phyloP scores from a whole-genome alignment of 2,329 filamentous ascomycete species.

The Elsinoe batatas region DNA sequence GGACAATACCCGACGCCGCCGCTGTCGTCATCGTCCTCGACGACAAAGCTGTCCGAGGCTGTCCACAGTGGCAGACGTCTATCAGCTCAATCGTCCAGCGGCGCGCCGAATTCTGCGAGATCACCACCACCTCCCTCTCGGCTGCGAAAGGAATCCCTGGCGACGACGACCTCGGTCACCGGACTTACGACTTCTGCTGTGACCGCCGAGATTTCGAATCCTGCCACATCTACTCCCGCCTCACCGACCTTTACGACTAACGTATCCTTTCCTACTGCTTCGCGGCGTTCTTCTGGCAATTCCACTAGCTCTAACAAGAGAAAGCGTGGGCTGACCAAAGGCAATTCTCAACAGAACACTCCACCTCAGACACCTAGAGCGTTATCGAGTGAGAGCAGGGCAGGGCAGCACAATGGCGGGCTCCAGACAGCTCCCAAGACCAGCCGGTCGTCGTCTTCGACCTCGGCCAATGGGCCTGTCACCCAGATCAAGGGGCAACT shows the following conservation, averaged over 20 bases:
- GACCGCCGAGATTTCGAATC: constrained; percentile 61
- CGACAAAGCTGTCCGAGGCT: constrained; percentile 20
- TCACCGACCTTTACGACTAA: constrained; percentile 45
- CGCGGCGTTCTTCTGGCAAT: constrained; percentile 33
- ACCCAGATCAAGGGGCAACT: constrained; percentile 75
- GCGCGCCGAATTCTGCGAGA: neutral
- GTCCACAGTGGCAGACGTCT: neutral
- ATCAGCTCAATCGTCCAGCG: neutral
- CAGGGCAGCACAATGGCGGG: constrained; percentile 19
- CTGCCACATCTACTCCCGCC: constrained; percentile 46
- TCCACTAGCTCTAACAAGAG: constrained; percentile 53
- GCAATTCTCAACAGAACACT: constrained; percentile 72
- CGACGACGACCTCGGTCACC: constrained; percentile 50
- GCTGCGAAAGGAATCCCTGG: constrained; percentile 29
- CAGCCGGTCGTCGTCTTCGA: constrained; percentile 26
- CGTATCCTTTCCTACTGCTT: constrained; percentile 28
- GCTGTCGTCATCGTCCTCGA: constrained; percentile 32
- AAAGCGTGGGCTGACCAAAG: constrained; percentile 66
- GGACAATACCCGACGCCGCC: constrained; percentile 32
- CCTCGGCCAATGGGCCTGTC: constrained; percentile 42
- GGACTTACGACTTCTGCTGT: constrained; percentile 54
- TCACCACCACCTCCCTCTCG: constrained; percentile 19
- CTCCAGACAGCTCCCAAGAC: constrained; percentile 27
- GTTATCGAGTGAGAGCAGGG: constrained; percentile 56
- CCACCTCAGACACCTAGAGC: constrained; percentile 83